Percentiles rank a stretch among this genome's conserved stretches.
phyloP scores from a whole-genome alignment of 352 stramenopile genomes.

The Globisporangium solare region DNA sequence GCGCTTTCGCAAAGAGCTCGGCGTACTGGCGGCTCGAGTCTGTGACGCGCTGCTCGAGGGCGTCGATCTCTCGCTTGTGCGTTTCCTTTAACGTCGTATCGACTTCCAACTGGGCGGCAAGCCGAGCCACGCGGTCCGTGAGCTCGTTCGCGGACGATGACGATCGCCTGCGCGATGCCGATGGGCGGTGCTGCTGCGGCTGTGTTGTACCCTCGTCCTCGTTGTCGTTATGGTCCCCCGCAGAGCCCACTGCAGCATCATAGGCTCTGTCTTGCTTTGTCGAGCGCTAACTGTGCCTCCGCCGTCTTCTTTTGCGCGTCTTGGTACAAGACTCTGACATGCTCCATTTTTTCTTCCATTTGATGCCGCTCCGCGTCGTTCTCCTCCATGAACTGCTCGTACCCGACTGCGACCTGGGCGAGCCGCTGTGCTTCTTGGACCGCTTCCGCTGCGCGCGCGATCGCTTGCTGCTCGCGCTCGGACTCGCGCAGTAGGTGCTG shows the following conservation, averaged over 20 bases:
- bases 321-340: slow-evolving; percentile 19
- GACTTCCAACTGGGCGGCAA: slow-evolving; percentile 60
- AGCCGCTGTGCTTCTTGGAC: slow-evolving; percentile 31
- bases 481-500: slow-evolving; percentile 36
- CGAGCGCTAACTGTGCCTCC: slow-evolving; percentile 25
- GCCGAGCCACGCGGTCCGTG: slow-evolving; percentile 25
- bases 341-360: slow-evolving; percentile 28
- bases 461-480: slow-evolving; percentile 32
- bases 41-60: slow-evolving; percentile 20
- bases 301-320: slow-evolving; percentile 23
- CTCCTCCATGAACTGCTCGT: slow-evolving; percentile 29
- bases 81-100: slow-evolving; percentile 43
- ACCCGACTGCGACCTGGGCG: slow-evolving; percentile 22
- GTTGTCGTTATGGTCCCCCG: slow-evolving; percentile 9
- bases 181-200: slow-evolving; percentile 5
- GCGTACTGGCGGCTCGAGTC: slow-evolving; percentile 20
- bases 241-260: slow-evolving; percentile 13
- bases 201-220: slow-evolving; percentile 11
- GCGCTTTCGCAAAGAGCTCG: slow-evolving; percentile 23
- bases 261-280: slow-evolving; percentile 32
- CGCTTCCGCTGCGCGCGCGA: slow-evolving; percentile 40
- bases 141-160: not conserved
- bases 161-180: not conserved
- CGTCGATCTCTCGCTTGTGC: slow-evolving; percentile 24
- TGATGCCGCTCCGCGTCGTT: slow-evolving; percentile 19